Evolutionary conservation across 768 basidiomycete genomes (phyloP).

Genomic region (Cytidiella melzeri): DNA sequence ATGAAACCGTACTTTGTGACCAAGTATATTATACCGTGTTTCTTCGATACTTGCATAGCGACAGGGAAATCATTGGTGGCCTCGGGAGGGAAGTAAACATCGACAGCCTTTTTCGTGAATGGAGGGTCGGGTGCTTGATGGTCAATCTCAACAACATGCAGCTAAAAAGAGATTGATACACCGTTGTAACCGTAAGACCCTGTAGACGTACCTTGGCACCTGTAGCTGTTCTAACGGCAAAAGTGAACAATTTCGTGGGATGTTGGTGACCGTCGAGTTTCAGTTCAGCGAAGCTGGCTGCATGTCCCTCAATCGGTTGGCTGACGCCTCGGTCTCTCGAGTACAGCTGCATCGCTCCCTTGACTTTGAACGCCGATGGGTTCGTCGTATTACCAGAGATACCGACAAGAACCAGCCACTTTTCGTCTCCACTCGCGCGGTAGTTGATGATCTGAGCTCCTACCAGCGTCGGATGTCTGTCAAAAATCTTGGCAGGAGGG

Average conservation of each 20-base stretch:
- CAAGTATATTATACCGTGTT: slow-evolving; percentile 94
- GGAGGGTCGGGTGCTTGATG: slow-evolving; percentile 88
- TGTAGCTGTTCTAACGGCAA: slow-evolving; percentile 92
- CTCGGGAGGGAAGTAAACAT: slow-evolving; percentile 98
- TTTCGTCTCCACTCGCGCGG: slow-evolving; percentile 85
- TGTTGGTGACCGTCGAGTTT: slow-evolving; percentile 85
- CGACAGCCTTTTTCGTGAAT: slow-evolving; percentile 95
- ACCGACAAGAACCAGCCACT: slow-evolving; percentile 95
- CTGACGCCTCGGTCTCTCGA: slow-evolving; percentile 88
- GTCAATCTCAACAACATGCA: slow-evolving; percentile 98
- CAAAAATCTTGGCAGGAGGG: slow-evolving; percentile 88
- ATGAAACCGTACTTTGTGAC: slow-evolving; percentile 99
- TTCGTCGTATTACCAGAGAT: slow-evolving; percentile 90
- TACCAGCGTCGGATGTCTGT: slow-evolving; percentile 89
- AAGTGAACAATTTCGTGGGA: slow-evolving; percentile 87
- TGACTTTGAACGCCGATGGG: slow-evolving; percentile 96
- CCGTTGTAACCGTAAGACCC: neutral
- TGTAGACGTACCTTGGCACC: slow-evolving; percentile 80
- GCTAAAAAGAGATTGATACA: slow-evolving; percentile 38
- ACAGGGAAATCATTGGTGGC: slow-evolving; percentile 99
- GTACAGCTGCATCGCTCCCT: slow-evolving; percentile 97
- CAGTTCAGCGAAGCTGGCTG: slow-evolving; percentile 90
- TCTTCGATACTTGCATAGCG: slow-evolving; percentile 97
- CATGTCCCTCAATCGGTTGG: slow-evolving; percentile 98
- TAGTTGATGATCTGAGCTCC: slow-evolving; percentile 99